Conservation (phyloP, 176 grass and related monocot genomes). For the Eragrostis nindensis region DNA sequence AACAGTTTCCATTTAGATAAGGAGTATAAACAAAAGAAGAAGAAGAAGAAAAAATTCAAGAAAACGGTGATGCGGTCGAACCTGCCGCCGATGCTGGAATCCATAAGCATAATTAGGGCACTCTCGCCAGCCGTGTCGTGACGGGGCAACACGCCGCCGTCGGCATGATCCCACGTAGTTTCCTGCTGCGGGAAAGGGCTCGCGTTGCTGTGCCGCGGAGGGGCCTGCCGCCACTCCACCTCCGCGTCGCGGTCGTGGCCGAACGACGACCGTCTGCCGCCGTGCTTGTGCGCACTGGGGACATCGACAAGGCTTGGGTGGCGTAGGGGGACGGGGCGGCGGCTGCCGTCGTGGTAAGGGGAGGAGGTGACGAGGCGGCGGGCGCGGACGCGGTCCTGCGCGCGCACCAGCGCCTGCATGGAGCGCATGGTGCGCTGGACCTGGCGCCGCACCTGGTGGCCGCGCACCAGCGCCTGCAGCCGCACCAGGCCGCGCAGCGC, state of each 20-base stretch:
- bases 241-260: too few relatives aligned
- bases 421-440: constrained; percentile 73
- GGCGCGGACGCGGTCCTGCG: constrained; percentile 71
- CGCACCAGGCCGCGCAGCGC: constrained; percentile 77
- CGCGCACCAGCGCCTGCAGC: constrained; percentile 80
- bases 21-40: too few relatives aligned
- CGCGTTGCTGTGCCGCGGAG: neutral
- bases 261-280: too few relatives aligned
- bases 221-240: too few relatives aligned
- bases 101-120: constrained; percentile 40
- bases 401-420: constrained; percentile 85
- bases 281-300: too few relatives aligned
- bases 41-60: too few relatives aligned
- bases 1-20: neutral
- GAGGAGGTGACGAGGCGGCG: constrained; percentile 35
- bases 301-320: too few relatives aligned
- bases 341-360: neutral
- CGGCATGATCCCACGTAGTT: constrained; percentile 41
- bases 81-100: constrained; percentile 45
- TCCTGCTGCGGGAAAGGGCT: constrained; percentile 34
- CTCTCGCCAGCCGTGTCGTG: constrained; percentile 39
- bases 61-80: neutral
- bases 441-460: constrained; percentile 76
- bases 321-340: neutral
- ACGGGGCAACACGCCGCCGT: constrained; percentile 23